phyloP scores from a whole-genome alignment of 192 early-diverging fungal species.

The Anaeromyces robustus region DNA sequence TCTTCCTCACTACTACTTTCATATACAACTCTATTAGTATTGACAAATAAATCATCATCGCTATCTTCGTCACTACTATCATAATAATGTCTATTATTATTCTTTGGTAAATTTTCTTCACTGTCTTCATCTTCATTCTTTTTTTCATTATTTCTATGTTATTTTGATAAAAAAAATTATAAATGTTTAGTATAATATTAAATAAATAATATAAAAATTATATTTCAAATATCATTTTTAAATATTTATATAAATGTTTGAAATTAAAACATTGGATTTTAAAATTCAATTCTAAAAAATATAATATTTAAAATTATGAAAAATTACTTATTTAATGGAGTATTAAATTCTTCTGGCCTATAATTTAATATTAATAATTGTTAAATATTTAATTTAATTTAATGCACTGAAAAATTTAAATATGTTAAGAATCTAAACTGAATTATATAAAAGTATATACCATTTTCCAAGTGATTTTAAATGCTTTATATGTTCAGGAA shows the following conservation, averaged over 20 bases:
- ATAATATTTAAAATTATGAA: background rate
- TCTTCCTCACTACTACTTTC: constrained; percentile 23
- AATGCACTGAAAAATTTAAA: too few species aligned
- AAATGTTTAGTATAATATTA: too few species aligned
- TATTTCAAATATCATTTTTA: too few species aligned
- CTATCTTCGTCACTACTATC: constrained; percentile 7
- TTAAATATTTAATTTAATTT: too few species aligned
- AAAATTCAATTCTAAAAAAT: background rate
- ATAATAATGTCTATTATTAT: background rate
- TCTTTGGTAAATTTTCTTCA: constrained; percentile 7
- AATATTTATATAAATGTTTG: too few species aligned
- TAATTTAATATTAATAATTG: background rate
- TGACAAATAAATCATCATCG: constrained; percentile 43
- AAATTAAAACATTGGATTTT: too few species aligned
- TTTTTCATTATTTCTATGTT: constrained; percentile 11
- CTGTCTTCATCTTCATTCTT: constrained; percentile 4
- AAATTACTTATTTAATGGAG: background rate
- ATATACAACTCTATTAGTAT: constrained; percentile 34
- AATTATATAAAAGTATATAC: constrained; percentile 8
- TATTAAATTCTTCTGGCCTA: background rate
- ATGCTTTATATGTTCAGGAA: constrained; percentile 56
- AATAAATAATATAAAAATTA: too few species aligned
- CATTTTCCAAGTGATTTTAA: constrained; percentile 41
- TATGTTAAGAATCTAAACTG: too few species aligned
- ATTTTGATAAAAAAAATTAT: constrained; percentile 1